Evolutionary conservation across 805 yeast genomes (phyloP).

Genomic region (Clavispora vitiphila): DNA sequence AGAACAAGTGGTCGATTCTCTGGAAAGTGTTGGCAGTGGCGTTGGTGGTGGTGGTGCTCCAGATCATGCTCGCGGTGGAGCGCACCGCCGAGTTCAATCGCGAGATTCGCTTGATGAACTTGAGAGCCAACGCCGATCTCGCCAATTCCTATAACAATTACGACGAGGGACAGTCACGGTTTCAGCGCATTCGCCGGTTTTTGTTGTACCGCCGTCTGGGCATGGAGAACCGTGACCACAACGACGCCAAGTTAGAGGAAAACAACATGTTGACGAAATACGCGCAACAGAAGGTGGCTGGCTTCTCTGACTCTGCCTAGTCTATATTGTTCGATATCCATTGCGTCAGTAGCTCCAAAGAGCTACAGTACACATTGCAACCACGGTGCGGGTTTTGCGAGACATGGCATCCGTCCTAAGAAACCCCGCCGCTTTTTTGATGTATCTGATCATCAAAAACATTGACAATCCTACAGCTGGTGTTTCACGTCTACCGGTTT

Average conservation of each 20-base stretch:
- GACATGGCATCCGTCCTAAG: too few relatives aligned
- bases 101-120: conserved; percentile 19
- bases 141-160: conserved; percentile 22
- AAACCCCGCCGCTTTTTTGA: too few relatives aligned
- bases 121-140: conserved; percentile 27
- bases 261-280: conserved; percentile 27
- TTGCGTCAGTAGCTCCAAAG: too few relatives aligned
- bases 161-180: conserved; percentile 23
- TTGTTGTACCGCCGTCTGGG: conserved; percentile 28
- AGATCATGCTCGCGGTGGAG: conserved; percentile 36
- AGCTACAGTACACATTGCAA: too few relatives aligned
- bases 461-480: too few relatives aligned
- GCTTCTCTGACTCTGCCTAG: too few relatives aligned
- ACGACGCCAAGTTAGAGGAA: conserved; percentile 20
- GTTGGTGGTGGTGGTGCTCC: conserved; percentile 34
- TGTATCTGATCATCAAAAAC: too few relatives aligned
- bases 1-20: conserved; percentile 39
- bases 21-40: conserved; percentile 35
- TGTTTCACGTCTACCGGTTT: too few relatives aligned
- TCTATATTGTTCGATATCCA: too few relatives aligned
- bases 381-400: too few relatives aligned
- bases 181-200: conserved; percentile 31
- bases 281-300: conserved; percentile 21
- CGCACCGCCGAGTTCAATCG: conserved; percentile 29
- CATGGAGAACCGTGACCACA: conserved; percentile 15